Base-by-base conservation (phyloP, 2,329 filamentous ascomycete genomes). In the Magnaporthales sp. region DNA sequence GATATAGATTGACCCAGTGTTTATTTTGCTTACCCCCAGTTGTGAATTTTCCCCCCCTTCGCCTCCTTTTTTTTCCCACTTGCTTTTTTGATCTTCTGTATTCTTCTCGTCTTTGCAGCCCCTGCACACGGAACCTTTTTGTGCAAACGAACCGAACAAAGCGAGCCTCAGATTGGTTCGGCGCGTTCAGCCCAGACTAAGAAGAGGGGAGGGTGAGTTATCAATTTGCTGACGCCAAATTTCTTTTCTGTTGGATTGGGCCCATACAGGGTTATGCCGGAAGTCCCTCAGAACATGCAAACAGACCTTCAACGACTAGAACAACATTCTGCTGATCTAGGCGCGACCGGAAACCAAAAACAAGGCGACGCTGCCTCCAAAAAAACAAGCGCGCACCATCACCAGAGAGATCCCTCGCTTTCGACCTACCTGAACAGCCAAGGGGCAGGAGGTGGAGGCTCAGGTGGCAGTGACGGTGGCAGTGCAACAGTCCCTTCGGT, bases 271-370 rank as follows among this genome's bases (percentile, higher is more conserved):
- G 88, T 96, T 74, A 97, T 94, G 88, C 91, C 92, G 76, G 93
- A 97, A 83, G 93, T 97, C 71, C 92, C 94, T 72, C 91, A 94
- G 79, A 94, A 97, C 79, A 97, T 99, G 87, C 93, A 97, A 80
- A 90, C 96, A 74, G 94, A 91, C 79, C 86, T 99, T 71, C 91
- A 94, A 74, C 89, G 93, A 77, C 87, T 99, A 81, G 93, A 97
- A 83, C 84, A 93, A 68, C 89, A 93, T 81, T 90, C 90, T 68
- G 80, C 78, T 80, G 84, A 81, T 78, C 79, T 78, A 74, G 78
- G 75, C 71, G 71, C 51, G 72, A 73, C 73, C 74, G 75, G 76
- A 71, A 71, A 26, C 15, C 64, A 56, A 32, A 69, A 70, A 73
- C 56, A 63, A 56, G 56, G 29, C 30, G 22, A 30, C 31, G 64